Evolutionary conservation across 192 early-diverging fungal genomes (phyloP).

Genomic region (Rhizophagus sp.): DNA sequence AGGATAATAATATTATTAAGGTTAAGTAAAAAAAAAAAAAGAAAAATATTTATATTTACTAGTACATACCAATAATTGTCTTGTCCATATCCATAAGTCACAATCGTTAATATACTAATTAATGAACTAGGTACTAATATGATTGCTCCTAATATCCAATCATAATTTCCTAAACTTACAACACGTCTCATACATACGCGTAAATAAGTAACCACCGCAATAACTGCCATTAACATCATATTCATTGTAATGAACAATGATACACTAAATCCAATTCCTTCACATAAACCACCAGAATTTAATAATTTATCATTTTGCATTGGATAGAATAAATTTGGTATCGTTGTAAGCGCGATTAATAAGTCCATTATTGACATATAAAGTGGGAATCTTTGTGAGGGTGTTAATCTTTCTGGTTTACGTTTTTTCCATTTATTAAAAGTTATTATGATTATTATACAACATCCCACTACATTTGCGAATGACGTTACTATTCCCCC

Average conservation of each 20-base stretch:
- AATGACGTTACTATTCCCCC: constrained; percentile 16
- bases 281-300: constrained; percentile 1
- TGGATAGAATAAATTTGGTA: constrained; percentile 27
- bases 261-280: constrained; percentile 9
- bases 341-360: neutral
- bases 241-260: neutral
- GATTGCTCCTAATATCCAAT: too few relatives aligned
- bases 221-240: too few relatives aligned
- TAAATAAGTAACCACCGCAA: too few relatives aligned
- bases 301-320: constrained; percentile 16
- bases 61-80: too few relatives aligned
- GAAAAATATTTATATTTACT: too few relatives aligned
- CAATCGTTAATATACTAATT: too few relatives aligned
- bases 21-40: too few relatives aligned
- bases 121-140: too few relatives aligned
- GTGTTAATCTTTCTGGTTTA: neutral
- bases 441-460: constrained; percentile 9
- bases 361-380: constrained; percentile 27
- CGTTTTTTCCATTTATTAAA: neutral
- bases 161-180: too few relatives aligned
- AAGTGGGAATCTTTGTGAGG: constrained; percentile 24
- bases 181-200: too few relatives aligned
- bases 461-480: constrained; percentile 6
- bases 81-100: too few relatives aligned
- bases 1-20: too few relatives aligned